Evolutionary conservation across 73 alveolate species (phyloP), one percentile per base, ranked within the genome.

Genomic region (Vitrella brassicaformis): DNA sequence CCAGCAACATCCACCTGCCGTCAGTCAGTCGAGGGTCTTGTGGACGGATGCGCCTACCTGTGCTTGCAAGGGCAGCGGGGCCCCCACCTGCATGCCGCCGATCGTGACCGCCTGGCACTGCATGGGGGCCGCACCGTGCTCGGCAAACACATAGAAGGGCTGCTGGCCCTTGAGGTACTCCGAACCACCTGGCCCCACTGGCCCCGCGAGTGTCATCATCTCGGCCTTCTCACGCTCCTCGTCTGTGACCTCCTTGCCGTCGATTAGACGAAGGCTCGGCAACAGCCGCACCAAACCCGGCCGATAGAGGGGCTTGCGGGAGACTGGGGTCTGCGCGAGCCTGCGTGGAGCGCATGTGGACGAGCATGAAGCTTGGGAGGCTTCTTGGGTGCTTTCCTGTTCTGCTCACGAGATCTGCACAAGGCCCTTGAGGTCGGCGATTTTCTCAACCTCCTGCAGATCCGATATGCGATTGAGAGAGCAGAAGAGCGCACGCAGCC

Each of bases 151-250:
- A n/a, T n/a, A n/a, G n/a, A n/a, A n/a, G n/a, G n/a, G n/a, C n/a
- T n/a, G n/a, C n/a, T n/a, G n/a, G n/a, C n/a, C n/a, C n/a, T n/a
- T n/a, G n/a, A n/a, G n/a, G n/a, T n/a, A n/a, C n/a, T n/a, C n/a
- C n/a, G n/a, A n/a, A n/a, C n/a, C n/a, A n/a, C n/a, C n/a, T n/a
- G n/a, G n/a, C n/a, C n/a, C n/a, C n/a, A n/a, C n/a, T n/a, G n/a
- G n/a, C n/a, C n/a, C n/a, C n/a, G n/a, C n/a, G 56, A 39, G 56
- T 8, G 56, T 39, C 67, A 85, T 56, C 80, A 76, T 84, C 81
- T 85, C 91, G 19, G 73, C 70, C 56, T 86, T 46, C 72, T 80
- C 78, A n/a, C 88, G 47, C 75, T 85, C 91, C 70, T 85, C 91
- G 10, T 31, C 47, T 10, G 91, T 28, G n/a, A 85, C 69, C 70